Evolutionary conservation across 2,329 filamentous ascomycete genomes (phyloP).

Genomic region (Myriosclerotinia duriaeana): DNA sequence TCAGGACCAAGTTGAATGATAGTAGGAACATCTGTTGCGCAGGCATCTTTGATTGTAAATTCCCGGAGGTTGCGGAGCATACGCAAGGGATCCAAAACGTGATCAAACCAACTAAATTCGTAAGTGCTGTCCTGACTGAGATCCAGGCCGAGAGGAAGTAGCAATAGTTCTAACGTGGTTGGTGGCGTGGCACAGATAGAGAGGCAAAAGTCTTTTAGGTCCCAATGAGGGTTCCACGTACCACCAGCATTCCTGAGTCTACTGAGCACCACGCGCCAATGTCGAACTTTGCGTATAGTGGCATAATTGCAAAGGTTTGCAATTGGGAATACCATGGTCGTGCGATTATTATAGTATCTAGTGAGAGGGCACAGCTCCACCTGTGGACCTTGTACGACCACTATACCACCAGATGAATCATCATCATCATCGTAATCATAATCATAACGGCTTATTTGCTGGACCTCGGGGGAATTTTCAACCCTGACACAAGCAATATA

Average conservation of each 20-base stretch:
- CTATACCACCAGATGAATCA: neutral
- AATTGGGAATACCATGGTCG: neutral
- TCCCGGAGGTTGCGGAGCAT: slow-evolving; percentile 6
- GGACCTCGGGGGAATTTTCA: neutral
- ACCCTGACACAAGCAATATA: slow-evolving; percentile 19
- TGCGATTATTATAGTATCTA: slow-evolving; percentile 8
- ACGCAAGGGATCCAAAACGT: slow-evolving; percentile 4
- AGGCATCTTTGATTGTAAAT: neutral
- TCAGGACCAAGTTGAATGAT: neutral
- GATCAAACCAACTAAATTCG: neutral
- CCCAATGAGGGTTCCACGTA: neutral
- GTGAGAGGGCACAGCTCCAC: slow-evolving; percentile 18
- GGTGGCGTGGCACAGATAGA: neutral
- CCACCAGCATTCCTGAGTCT: neutral
- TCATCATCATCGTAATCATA: neutral
- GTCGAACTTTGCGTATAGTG: neutral
- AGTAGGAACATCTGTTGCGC: slow-evolving; percentile 3
- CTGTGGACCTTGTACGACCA: neutral
- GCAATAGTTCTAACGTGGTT: neutral
- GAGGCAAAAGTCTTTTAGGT: slow-evolving; percentile 1
- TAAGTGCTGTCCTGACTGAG: neutral
- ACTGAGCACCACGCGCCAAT: slow-evolving; percentile 16
- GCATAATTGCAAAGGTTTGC: neutral
- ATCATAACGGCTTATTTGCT: neutral
- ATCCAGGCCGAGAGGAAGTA: slow-evolving; percentile 7